Conservation (phyloP, 306 rosid species). For the Citrullus mucosospermus region DNA sequence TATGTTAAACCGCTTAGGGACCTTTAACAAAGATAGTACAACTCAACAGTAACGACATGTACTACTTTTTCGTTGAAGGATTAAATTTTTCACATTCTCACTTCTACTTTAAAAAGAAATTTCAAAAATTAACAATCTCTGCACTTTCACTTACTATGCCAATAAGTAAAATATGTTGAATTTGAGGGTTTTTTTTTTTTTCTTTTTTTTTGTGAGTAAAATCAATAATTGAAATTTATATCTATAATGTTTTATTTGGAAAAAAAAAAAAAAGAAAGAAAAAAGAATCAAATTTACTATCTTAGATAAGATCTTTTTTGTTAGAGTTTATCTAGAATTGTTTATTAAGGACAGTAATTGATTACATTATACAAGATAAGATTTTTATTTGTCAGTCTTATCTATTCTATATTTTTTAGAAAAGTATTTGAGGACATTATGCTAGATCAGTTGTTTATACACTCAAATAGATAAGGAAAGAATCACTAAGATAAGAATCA, state of each 20-base stretch:
- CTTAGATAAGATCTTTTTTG: neutral
- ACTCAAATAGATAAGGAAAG: neutral
- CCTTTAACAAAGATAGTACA: too few species aligned
- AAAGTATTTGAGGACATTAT: too few species aligned
- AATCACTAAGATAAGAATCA: neutral
- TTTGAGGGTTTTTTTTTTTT: neutral
- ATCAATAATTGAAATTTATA: neutral
- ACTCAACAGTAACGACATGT: too few species aligned
- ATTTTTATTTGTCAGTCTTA: neutral
- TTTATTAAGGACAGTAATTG: neutral
- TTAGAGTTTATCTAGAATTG: neutral
- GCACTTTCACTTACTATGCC: neutral
- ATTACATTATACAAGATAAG: neutral
- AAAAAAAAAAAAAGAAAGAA: too few species aligned
- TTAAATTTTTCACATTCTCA: too few species aligned
- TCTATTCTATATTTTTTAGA: too few species aligned
- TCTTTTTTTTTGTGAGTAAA: too few species aligned
- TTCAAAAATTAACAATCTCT: neutral
- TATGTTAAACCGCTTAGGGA: too few species aligned
- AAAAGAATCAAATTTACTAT: neutral
- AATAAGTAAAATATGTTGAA: neutral
- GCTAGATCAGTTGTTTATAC: neutral
- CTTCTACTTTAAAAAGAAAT: too few species aligned
- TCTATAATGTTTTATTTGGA: neutral
- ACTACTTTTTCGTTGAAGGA: too few species aligned